Evolutionary conservation across 1,284 basidiomycete species (phyloP).

Genomic region (Ganoderma multipileum): DNA sequence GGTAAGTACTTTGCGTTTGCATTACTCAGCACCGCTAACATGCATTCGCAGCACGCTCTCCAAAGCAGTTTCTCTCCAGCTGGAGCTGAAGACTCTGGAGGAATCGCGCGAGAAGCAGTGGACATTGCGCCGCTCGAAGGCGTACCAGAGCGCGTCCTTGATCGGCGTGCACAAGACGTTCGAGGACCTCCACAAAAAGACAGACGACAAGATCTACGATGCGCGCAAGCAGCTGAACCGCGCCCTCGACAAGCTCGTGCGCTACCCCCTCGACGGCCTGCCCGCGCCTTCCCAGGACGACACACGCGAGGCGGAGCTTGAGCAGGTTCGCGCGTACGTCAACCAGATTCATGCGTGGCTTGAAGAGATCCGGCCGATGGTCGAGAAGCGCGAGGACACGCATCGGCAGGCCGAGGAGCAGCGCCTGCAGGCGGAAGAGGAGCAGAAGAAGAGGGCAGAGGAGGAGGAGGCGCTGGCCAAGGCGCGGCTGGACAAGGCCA

Average conservation of each 20-base stretch:
- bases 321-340: conserved; percentile 9
- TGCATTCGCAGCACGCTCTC: conserved; percentile 18
- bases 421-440: conserved; percentile 12
- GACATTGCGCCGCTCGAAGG: conserved; percentile 15
- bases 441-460: conserved; percentile 8
- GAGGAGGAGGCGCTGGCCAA: conserved; percentile 15
- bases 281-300: conserved; percentile 4
- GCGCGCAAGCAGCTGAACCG: conserved; percentile 18
- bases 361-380: conserved; percentile 3
- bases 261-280: conserved; percentile 17
- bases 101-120: conserved; percentile 16
- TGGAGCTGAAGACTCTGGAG: conserved; percentile 11
- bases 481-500: conserved; percentile 7
- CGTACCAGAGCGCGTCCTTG: conserved; percentile 21
- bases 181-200: conserved; percentile 12
- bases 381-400: conserved; percentile 8
- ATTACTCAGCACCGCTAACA: not conserved
- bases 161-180: conserved; percentile 17
- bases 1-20: conserved; percentile 10
- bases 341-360: conserved; percentile 16
- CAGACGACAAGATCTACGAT: conserved; percentile 8
- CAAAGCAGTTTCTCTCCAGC: conserved; percentile 19
- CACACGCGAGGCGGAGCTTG: conserved; percentile 8
- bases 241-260: conserved; percentile 15
- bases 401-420: not conserved